phyloP scores from a whole-genome alignment of 768 basidiomycete species.

The Gloeopeniophorella convolvens region DNA sequence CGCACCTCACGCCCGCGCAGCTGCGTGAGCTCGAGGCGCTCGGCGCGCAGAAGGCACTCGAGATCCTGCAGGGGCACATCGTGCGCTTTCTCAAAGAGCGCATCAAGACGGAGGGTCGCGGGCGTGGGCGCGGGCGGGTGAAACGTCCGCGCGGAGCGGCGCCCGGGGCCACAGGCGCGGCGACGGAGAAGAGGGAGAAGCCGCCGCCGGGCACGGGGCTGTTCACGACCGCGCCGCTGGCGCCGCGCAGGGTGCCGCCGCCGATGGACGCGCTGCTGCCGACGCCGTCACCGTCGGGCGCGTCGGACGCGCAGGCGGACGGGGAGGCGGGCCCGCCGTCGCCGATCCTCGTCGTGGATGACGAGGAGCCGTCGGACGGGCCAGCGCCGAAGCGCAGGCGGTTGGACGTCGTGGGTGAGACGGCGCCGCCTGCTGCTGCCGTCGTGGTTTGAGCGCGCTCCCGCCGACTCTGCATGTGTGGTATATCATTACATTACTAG shows the following conservation, averaged over 20 bases:
- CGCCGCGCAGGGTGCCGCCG: conserved; percentile 7
- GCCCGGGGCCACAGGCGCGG: not conserved
- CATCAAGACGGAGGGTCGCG: conserved; percentile 37
- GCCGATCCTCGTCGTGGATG: conserved; percentile 52
- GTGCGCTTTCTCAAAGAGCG: conserved; percentile 79
- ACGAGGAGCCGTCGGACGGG: conserved; percentile 46
- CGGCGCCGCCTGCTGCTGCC: conserved; percentile 8
- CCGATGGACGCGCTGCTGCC: conserved; percentile 26
- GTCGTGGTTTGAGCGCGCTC: not conserved
- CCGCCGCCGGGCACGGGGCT: conserved; percentile 1
- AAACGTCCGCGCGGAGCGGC: conserved; percentile 21
- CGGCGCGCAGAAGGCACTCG: conserved; percentile 76
- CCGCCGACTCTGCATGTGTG: not conserved
- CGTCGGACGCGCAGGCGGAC: conserved; percentile 19
- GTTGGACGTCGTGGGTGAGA: conserved; percentile 22
- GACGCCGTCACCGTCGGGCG: conserved; percentile 27
- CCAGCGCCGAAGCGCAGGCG: conserved; percentile 52
- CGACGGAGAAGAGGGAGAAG: conserved; percentile 8
- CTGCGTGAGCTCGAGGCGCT: conserved; percentile 70
- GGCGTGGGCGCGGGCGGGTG: conserved; percentile 22
- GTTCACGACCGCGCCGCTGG: conserved; percentile 17
- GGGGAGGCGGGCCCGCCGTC: conserved; percentile 34
- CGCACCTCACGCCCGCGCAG: conserved; percentile 65
- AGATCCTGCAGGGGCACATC: conserved; percentile 78
- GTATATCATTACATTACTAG: conserved; percentile 6